phyloP scores from a whole-genome alignment of 139 green algal genomes.

The Nannochloris sp. region DNA sequence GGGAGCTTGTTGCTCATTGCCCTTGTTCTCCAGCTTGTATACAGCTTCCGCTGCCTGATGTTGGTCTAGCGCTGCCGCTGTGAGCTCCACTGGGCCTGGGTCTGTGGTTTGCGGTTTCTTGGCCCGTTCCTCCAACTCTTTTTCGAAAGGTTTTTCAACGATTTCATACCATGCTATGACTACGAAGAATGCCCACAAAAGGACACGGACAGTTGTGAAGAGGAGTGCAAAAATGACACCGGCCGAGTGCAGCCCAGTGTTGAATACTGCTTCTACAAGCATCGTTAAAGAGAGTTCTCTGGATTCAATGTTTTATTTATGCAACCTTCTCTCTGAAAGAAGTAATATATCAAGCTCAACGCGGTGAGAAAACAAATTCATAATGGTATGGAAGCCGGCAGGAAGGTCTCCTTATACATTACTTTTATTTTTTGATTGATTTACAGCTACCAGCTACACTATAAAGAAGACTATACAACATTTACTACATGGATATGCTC shows the following conservation, averaged over 20 bases:
- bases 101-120: not conserved
- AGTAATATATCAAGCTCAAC: too few species aligned
- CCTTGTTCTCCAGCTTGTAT: constrained; percentile 5
- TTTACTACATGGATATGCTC: too few species aligned
- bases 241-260: not conserved
- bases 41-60: constrained; percentile 3
- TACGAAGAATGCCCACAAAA: not conserved
- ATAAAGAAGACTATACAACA: too few species aligned
- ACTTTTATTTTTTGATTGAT: too few species aligned
- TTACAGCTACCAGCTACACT: too few species aligned
- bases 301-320: too few species aligned
- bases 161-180: not conserved
- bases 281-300: too few species aligned
- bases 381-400: too few species aligned
- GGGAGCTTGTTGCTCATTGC: constrained; percentile 4
- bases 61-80: not conserved
- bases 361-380: too few species aligned
- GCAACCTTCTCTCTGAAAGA: too few species aligned
- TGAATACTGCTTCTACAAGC: too few species aligned
- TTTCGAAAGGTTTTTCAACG: not conserved
- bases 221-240: not conserved
- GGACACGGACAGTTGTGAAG: not conserved
- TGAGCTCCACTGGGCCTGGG: not conserved
- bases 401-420: too few species aligned
- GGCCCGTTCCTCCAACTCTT: constrained; percentile 1